A percentile compares a stretch with the other conserved stretches of the same genome.
These are phyloP conservation scores for Quercus cerris DNA, from an alignment of 306 rosid genomes.

Conservation along the genomic window DNA sequence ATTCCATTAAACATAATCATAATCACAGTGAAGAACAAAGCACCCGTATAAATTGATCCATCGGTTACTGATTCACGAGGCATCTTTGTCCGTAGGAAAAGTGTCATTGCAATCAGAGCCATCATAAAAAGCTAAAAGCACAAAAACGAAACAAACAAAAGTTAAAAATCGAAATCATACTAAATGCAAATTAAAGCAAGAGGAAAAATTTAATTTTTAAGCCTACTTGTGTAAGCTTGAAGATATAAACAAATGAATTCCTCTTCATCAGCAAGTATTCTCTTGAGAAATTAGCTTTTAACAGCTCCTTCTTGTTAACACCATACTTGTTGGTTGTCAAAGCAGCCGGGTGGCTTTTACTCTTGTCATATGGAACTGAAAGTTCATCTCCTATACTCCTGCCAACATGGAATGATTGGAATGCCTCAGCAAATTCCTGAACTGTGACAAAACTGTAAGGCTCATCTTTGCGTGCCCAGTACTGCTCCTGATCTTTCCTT, in stretches of 20 bases:
- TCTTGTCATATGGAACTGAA: conserved; percentile 39
- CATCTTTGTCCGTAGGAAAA: conserved; percentile 37
- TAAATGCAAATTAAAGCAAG: neutral
- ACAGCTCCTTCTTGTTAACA: conserved; percentile 26
- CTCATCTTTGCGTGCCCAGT: conserved; percentile 31
- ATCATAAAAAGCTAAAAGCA: conserved; percentile 22
- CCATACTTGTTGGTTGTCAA: conserved; percentile 36
- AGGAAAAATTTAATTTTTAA: neutral
- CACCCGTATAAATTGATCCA: conserved; percentile 32
- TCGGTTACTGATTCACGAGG: conserved; percentile 15
- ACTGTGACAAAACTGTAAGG: conserved; percentile 27
- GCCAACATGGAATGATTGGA: conserved; percentile 36
- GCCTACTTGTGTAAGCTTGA: conserved; percentile 32
- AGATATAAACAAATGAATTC: conserved; percentile 42
- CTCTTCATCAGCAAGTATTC: conserved; percentile 46
- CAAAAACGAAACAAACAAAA: neutral
- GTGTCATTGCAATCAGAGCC: conserved; percentile 30
- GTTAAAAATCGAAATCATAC: neutral
- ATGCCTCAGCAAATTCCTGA: conserved; percentile 36
- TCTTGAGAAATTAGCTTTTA: conserved; percentile 35
- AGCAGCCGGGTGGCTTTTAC: conserved; percentile 37
- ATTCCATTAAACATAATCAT: conserved; percentile 37
- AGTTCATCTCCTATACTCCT: conserved; percentile 37
- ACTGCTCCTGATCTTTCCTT: conserved; percentile 47
- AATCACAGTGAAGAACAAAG: conserved; percentile 26